Percentiles rank a stretch among this genome's conserved stretches.
Evolutionary conservation across 2,329 filamentous ascomycete genomes (phyloP).

Genomic region (Nannizziopsis arthrosporioides): DNA sequence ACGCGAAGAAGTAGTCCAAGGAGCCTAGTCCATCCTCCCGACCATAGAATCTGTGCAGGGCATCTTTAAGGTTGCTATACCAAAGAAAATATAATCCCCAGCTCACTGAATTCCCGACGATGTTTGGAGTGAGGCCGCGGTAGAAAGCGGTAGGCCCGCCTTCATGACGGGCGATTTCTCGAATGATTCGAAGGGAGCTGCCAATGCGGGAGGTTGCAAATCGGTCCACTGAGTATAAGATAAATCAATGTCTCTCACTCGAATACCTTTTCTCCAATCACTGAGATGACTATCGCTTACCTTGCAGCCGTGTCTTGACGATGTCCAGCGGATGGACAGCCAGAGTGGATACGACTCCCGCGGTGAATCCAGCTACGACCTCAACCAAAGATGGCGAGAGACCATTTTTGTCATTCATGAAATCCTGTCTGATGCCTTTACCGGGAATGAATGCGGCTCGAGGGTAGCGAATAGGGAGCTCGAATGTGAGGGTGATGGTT

Average conservation of each 20-base stretch:
- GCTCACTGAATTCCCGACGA: conserved; percentile 77
- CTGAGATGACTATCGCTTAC: conserved; percentile 36
- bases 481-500: not conserved
- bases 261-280: conserved; percentile 8
- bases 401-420: conserved; percentile 41
- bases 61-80: conserved; percentile 49
- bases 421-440: conserved; percentile 15
- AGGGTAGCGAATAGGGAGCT: not conserved
- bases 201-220: conserved; percentile 38
- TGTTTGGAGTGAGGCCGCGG: conserved; percentile 77
- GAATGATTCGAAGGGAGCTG: conserved; percentile 43
- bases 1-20: conserved; percentile 70
- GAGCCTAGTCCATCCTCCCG: conserved; percentile 39
- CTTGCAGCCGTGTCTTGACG: conserved; percentile 90
- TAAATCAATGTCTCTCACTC: conserved; percentile 38
- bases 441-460: not conserved
- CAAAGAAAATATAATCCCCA: conserved; percentile 90
- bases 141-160: conserved; percentile 61
- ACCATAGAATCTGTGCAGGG: conserved; percentile 35
- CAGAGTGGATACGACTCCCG: conserved; percentile 75
- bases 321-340: conserved; percentile 87
- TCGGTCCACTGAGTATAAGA: conserved; percentile 39
- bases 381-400: conserved; percentile 71
- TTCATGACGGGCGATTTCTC: conserved; percentile 43
- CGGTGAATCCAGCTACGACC: conserved; percentile 77